Percentiles rank a stretch among this genome's conserved stretches.
phyloP scores from a whole-genome alignment of 192 early-diverging fungal species.

The Linderina pennispora region DNA sequence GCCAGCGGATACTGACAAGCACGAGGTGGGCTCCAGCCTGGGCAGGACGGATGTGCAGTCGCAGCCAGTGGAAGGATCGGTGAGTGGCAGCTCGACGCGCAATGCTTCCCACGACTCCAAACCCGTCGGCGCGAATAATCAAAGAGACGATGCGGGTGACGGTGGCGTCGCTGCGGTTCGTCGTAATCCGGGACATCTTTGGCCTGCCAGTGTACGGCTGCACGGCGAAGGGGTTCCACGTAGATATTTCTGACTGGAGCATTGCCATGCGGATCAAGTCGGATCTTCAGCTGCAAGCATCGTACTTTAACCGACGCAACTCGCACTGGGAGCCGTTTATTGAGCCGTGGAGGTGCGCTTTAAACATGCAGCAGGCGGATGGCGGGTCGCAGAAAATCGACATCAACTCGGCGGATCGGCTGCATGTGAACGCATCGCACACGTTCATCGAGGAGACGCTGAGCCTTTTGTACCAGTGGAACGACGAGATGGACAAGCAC shows the following conservation, averaged over 20 bases:
- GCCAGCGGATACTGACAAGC: background rate
- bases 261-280: conserved; percentile 58
- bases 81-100: conserved; percentile 1
- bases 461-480: conserved; percentile 50
- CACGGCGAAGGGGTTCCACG: conserved; percentile 68
- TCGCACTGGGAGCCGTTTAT: conserved; percentile 98
- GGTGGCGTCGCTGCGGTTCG: conserved; percentile 42
- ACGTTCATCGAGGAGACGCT: conserved; percentile 67
- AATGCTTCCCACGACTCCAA: background rate
- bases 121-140: conserved; percentile 12
- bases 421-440: conserved; percentile 87
- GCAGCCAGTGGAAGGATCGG: background rate
- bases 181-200: conserved; percentile 93
- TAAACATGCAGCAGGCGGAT: conserved; percentile 35
- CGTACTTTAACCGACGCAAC: conserved; percentile 95
- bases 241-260: conserved; percentile 85
- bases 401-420: conserved; percentile 58
- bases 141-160: conserved; percentile 44
- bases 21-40: background rate
- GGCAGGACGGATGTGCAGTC: too few species aligned
- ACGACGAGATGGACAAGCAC: conserved; percentile 31
- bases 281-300: conserved; percentile 65
- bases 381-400: conserved; percentile 48
- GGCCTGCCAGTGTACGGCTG: conserved; percentile 89
- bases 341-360: conserved; percentile 79